A percentile compares a stretch with the other conserved stretches of the same genome.
Conservation (phyloP, 805 yeast genomes). For the Metschnikowia proteae region DNA sequence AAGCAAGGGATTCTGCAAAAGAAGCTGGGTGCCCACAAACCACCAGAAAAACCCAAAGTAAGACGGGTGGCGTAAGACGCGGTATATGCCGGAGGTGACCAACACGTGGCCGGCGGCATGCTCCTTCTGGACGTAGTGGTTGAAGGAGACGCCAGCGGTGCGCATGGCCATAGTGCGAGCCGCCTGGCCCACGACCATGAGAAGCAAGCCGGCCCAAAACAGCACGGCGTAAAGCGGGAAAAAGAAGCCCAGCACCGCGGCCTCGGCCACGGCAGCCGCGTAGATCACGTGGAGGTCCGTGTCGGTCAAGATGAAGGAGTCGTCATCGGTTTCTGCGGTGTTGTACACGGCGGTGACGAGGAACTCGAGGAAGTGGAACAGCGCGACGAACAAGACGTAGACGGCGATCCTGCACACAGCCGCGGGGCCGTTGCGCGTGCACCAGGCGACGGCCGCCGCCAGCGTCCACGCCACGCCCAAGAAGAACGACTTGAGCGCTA, state of each 20-base stretch:
- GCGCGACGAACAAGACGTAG: constrained; percentile 21
- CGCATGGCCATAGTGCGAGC: constrained; percentile 77
- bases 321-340: constrained; percentile 57
- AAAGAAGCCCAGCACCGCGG: constrained; percentile 2
- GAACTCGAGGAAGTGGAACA: constrained; percentile 82
- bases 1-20: constrained; percentile 64
- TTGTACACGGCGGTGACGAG: constrained; percentile 75
- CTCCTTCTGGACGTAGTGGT: constrained; percentile 65
- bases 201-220: constrained; percentile 41
- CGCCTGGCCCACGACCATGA: constrained; percentile 59
- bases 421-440: not conserved
- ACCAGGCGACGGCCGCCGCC: constrained; percentile 2
- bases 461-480: constrained; percentile 27
- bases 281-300: constrained; percentile 27
- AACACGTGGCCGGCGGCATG: constrained; percentile 56
- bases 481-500: constrained; percentile 30
- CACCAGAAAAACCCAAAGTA: constrained; percentile 91
- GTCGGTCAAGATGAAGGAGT: constrained; percentile 44
- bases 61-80: constrained; percentile 75
- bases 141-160: constrained; percentile 82
- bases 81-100: constrained; percentile 72
- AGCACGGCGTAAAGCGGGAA: not conserved
- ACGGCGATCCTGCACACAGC: constrained; percentile 8
- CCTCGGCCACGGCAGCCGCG: constrained; percentile 14
- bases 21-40: constrained; percentile 82